Evolutionary conservation across 495 filamentous ascomycete genomes (phyloP), one percentile per base, ranked within the genome.

Genomic region (Aspergillus hancockii): DNA sequence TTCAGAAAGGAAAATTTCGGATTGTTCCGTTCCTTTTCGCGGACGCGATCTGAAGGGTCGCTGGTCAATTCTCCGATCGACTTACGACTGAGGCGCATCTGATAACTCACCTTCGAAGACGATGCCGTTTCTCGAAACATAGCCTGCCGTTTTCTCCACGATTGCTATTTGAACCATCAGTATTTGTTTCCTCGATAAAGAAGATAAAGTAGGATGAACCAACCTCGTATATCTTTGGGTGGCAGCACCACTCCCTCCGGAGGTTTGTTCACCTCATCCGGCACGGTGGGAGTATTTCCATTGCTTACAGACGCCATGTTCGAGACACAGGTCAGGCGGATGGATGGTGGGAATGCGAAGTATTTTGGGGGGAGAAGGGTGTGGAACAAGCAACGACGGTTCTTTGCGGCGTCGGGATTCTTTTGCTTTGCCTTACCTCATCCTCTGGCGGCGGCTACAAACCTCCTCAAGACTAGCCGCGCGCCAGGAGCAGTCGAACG

Each of bases 91-190:
- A 0, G 12, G 18, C 18, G 8, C 10, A 38, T 12, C 16, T 19
- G 25, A 41, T 46, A 36, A 72, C 78, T 59, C 66, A 86, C 85
- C 83, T 83, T 94, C 93, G 70, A 98, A 96, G 28, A 88, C 82
- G 19, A 82, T 60, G 21, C 92, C 92, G 71, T 96, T 79, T 88
- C 73, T 87, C 66, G 87, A 88, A 43, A 97, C 92, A 70, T 93
- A 97, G 19, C 92, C 92, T 32, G 93, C 93, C n/a, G 93, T 96
- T 75, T 96, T 97, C 72, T 97, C 93, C 65, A 97, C 86, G 62
- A 93, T 88, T 3, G 79, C 82, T 86, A 58, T 47, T 32, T 18
- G 3, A 28, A 3, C 25, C 25, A 7, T 28, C 7, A 28, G 7
- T 28, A 28, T 28, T 28, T n/a, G 43, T 23, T 16, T 21, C 5